A percentile compares a stretch with the other conserved stretches of the same genome.
Conservation (phyloP, 225 moss, liverwort and hornwort species). For the Pleurozium schreberi region DNA sequence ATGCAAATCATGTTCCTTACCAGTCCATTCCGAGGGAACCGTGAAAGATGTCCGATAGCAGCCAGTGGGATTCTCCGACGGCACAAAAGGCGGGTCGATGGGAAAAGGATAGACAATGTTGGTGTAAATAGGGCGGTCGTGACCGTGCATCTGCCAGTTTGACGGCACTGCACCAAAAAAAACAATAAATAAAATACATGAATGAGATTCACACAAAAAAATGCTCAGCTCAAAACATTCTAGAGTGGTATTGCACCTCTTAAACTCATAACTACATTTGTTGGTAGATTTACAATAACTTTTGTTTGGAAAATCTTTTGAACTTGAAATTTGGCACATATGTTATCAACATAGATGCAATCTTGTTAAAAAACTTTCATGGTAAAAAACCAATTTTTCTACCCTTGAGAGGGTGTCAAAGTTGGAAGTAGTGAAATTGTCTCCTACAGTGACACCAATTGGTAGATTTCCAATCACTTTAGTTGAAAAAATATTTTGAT, state of each 20-base stretch:
- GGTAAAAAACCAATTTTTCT: too few species aligned
- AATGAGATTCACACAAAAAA: background rate
- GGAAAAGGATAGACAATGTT: conserved; percentile 93
- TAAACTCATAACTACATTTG: too few species aligned
- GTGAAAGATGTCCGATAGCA: conserved; percentile 74
- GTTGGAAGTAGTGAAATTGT: too few species aligned
- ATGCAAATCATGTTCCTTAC: conserved; percentile 12
- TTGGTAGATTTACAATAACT: too few species aligned
- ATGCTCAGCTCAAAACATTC: background rate
- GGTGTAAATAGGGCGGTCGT: conserved; percentile 93
- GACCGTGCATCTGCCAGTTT: conserved; percentile 93
- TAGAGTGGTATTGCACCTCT: background rate
- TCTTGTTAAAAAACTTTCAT: too few species aligned
- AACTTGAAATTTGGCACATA: too few species aligned
- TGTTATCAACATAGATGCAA: too few species aligned
- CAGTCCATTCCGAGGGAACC: conserved; percentile 66
- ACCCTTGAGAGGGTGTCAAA: too few species aligned
- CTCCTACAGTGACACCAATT: too few species aligned
- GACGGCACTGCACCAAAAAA: conserved; percentile 72
- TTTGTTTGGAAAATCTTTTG: too few species aligned
- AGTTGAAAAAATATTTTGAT: too few species aligned
- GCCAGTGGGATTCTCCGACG: conserved; percentile 85
- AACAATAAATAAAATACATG: background rate
- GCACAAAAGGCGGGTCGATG: conserved; percentile 73
- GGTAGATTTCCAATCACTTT: too few species aligned